Base-by-base conservation (phyloP, 2,329 filamentous ascomycete genomes). In the Penicillium sp. region DNA sequence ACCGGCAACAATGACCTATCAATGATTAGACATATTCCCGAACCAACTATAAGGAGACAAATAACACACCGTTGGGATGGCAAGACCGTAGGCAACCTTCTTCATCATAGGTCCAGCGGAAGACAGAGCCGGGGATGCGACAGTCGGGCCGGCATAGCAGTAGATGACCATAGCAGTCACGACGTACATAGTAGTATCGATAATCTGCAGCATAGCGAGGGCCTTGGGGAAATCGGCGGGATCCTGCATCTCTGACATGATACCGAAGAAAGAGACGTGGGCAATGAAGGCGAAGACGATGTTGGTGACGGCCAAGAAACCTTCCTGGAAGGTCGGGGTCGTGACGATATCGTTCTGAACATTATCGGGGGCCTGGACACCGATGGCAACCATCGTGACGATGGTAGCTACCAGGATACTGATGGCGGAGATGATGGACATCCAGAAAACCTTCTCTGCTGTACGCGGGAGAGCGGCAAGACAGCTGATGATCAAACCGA, bases 261-360 rank as follows among this genome's bases (percentile, higher is more conserved):
- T 79, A 57, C 72, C 74, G 66, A 84, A 84, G 70, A 84, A 85
- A 55, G 79, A 80, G 10, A 81, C 77, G 58, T 83, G 80, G 19
- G 80, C 80, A 47, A 70, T 53, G 69, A 83, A 87, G 49, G 84
- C 83, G 52, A 87, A 80, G 48, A 84, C 73, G 48, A 87, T 86
- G 69, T 85, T 85, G 61, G 72, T 75, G 46, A 83, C 74, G n/a
- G 79, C 75, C 19, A 60, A 45, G 51, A 60, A 60, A 21, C 42
- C 57, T 13, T 60, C 48, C 28, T 44, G 33, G 22, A 60, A 60
- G 41, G 78, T 73, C 59, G 83, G 82, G 24, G 70, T 76, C 5
- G 65, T 63, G 6, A 66, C 63, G 8, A 68, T 63, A 26, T 67
- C 58, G 43, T 70, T 63, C n/a, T 61, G 58, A 8, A 61, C 62